Evolutionary conservation across 768 basidiomycete genomes (phyloP).

Genomic region (Stropharia rugosoannulata): DNA sequence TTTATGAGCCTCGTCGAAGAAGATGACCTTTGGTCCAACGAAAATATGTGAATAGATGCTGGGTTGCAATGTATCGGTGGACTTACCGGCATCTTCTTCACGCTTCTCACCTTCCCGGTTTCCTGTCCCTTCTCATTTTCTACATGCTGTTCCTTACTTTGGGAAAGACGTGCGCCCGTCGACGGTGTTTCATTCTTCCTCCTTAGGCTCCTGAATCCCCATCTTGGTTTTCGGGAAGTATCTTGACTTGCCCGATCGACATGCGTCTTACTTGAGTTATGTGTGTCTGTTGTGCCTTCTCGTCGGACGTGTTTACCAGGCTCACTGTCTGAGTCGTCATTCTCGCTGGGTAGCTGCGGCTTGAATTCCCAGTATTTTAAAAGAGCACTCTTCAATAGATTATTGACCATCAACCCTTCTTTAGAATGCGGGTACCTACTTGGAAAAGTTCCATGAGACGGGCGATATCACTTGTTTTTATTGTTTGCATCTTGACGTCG

Average conservation of each 20-base stretch:
- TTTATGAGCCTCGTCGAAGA: constrained; percentile 87
- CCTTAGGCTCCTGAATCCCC: constrained; percentile 30
- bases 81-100: constrained; percentile 70
- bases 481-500: constrained; percentile 41
- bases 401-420: not conserved
- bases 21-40: constrained; percentile 45
- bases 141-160: constrained; percentile 2
- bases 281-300: constrained; percentile 28
- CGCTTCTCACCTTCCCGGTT: constrained; percentile 30
- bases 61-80: not conserved
- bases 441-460: constrained; percentile 86
- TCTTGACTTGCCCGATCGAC: constrained; percentile 30
- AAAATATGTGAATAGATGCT: not conserved
- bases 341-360: constrained; percentile 30
- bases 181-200: constrained; percentile 24
- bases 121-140: constrained; percentile 11
- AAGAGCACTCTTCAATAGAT: constrained; percentile 52
- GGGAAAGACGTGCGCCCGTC: constrained; percentile 5
- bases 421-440: constrained; percentile 28
- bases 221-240: constrained; percentile 23
- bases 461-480: constrained; percentile 79
- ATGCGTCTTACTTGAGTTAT: constrained; percentile 42
- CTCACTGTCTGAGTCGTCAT: constrained; percentile 18
- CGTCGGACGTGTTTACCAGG: constrained; percentile 20
- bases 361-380: constrained; percentile 74